Base-by-base conservation (phyloP, 23 red algal genomes). In the Gracilaria vermiculophylla region DNA sequence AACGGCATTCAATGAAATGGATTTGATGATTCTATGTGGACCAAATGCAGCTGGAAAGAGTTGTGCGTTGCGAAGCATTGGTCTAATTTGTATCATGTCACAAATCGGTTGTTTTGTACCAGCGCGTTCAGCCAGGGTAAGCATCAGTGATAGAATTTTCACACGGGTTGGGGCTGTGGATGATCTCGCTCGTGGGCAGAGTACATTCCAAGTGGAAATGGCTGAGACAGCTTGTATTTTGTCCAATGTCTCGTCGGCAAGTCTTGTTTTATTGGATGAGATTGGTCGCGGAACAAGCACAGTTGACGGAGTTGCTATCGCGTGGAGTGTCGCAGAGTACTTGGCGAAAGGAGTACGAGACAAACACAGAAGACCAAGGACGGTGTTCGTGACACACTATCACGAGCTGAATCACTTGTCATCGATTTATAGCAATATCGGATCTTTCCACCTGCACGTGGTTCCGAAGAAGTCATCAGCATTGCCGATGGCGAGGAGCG, bases 201-300 rank as follows among this genome's bases (percentile, higher is more conserved):
- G 85, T 50, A 98, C 96, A 39, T 98, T 98, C 80, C 83, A 92
- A 62, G 92, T 98, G 33, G 96, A 98, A 78, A 95, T 98, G 93
- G 78, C 88, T 14, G 96, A 98, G 56, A 98, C 96, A 47, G 91
- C 92, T 47, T 84, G 60, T 55, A 98, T 98, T 43, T 53, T 95
- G 54, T 75, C 89, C 21, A 61, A 90, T 35, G 92, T 83, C 24
- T 84, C 92, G 13, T 54, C 52, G 14, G 16, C 44, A 21, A 92
- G 92, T n/a, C 86, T 98, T 43, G 96, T 98, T 29, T 62, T 95
- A 32, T 52, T 95, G 21, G 96, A 98, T 77, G 96, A 98, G 60
- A 85, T 98, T 37, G 96, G 96, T 52, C 78, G 96, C 1, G 96
- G 96, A 16, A 98, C 96, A 0, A 82, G 86, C 39, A 88, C 82